Conservation (phyloP, 306 rosid genomes). For the Fragaria nilgerrensis region DNA sequence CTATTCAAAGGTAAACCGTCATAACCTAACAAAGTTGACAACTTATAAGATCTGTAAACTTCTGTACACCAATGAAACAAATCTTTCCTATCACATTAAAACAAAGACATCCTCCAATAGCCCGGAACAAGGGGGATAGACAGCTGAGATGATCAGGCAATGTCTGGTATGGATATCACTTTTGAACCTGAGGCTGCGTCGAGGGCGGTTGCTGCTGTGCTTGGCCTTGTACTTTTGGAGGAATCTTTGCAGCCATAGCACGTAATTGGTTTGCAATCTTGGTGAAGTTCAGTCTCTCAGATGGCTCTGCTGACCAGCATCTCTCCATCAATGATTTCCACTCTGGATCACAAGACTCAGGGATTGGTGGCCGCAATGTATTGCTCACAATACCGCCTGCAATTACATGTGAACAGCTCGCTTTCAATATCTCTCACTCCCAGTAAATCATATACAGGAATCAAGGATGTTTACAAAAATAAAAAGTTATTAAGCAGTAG, state of each 20-base stretch:
- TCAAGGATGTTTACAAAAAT: neutral
- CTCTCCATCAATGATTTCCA: conserved; percentile 80
- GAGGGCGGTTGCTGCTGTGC: conserved; percentile 44
- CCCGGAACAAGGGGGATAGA: neutral
- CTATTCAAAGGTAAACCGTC: neutral
- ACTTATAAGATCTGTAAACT: neutral
- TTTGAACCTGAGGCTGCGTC: conserved; percentile 34
- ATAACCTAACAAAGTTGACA: neutral
- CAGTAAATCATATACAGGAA: neutral
- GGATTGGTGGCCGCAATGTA: conserved; percentile 78
- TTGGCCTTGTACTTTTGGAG: conserved; percentile 63
- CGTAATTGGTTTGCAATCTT: conserved; percentile 72
- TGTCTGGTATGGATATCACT: conserved; percentile 27
- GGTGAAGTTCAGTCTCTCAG: conserved; percentile 76
- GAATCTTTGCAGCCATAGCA: conserved; percentile 62
- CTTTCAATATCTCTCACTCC: conserved; percentile 18
- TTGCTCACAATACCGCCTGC: conserved; percentile 93
- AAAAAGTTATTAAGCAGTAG: neutral
- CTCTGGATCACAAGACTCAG: conserved; percentile 67
- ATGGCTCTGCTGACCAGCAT: conserved; percentile 88
- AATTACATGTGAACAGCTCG: neutral
- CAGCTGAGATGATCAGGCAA: conserved; percentile 10
- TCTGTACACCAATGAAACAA: conserved; percentile 12
- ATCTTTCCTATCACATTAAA: conserved; percentile 26
- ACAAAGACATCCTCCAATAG: conserved; percentile 23